Evolutionary conservation across 106 monocot genomes (phyloP), one percentile per base, ranked within the genome.

Genomic region (Dendrobium catenatum): DNA sequence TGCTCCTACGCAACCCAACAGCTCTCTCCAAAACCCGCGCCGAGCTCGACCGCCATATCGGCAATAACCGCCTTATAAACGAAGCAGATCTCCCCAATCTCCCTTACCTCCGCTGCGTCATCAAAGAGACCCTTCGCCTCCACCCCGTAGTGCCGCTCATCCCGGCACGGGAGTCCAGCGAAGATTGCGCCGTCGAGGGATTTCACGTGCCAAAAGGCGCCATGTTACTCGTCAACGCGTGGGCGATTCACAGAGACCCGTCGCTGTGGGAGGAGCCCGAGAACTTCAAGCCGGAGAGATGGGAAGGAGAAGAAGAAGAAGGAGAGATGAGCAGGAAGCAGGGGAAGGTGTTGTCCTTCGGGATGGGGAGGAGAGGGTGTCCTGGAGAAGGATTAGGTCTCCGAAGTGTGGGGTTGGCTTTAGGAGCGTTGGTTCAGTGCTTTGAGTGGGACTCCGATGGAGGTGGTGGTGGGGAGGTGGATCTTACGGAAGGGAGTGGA

Each of bases 311-410:
- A 37, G n/a, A 37, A 51, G 31, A 76, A 40, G 40, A 43, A 55
- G 46, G 47, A 3, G 31, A 6, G 8, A 37, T 43, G 20, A 74
- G n/a, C 10, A 73, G 41, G 18, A 75, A 10, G 44, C n/a, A 7
- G 75, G 44, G 26, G 51, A 76, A 27, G 24, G 5, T 27, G 48
- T 6, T 89, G 1, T 58, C 80, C 1, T 89, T 89, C 9, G 89
- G 89, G 17, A 48, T 40, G 37, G 89, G 89, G 20, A 79, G 89
- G 82, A 81, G 89, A 79, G 29, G 66, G 22, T 88, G 88, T 42
- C 88, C 88, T 6, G 88, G 88, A 13, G 83, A 85, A 24, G 48
- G 29, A 6, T 2, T 81, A 33, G 85, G 77, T 1, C 10, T 83
- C 66, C 48, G 72, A 19, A 4, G 43, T 1, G 29, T 88, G 5